Evolutionary conservation across 345 rosid genomes (phyloP).

Genomic region (Gossypium arboreum): DNA sequence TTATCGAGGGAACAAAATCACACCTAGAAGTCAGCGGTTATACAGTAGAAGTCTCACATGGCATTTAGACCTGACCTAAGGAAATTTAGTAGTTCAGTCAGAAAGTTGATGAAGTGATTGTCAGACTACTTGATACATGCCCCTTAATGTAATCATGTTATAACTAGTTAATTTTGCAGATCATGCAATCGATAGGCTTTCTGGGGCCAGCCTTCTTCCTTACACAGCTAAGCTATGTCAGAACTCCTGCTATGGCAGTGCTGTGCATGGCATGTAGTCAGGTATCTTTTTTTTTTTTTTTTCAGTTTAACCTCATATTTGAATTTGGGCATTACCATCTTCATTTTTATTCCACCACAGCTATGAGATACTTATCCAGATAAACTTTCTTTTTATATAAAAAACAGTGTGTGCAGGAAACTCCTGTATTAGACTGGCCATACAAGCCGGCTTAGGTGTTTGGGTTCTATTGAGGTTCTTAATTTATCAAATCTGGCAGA

Average conservation of each 20-base stretch:
- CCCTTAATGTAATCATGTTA: constrained; percentile 13
- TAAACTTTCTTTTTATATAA: neutral
- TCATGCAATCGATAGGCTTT: constrained; percentile 97
- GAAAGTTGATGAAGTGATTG: neutral
- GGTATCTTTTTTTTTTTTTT: constrained; percentile 38
- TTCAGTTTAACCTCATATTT: constrained; percentile 13
- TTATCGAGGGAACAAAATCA: neutral
- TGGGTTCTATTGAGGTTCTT: neutral
- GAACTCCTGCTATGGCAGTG: constrained; percentile 92
- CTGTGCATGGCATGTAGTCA: constrained; percentile 99
- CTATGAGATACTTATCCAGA: neutral
- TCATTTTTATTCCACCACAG: neutral
- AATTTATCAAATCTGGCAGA: constrained; percentile 1
- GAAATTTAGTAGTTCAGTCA: neutral
- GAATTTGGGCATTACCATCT: neutral
- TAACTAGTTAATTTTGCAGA: constrained; percentile 46
- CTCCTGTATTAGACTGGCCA: neutral
- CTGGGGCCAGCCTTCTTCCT: constrained; percentile 95
- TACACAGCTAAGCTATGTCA: constrained; percentile 75
- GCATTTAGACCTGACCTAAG: neutral
- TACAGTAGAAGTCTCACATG: neutral
- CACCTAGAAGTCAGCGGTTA: neutral
- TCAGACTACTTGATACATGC: neutral
- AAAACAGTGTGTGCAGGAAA: neutral
- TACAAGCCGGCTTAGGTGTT: neutral